Evolutionary conservation across 164 flowering plant species (phyloP), one percentile per base, ranked within the genome.

Genomic region (Macadamia tetraphylla): DNA sequence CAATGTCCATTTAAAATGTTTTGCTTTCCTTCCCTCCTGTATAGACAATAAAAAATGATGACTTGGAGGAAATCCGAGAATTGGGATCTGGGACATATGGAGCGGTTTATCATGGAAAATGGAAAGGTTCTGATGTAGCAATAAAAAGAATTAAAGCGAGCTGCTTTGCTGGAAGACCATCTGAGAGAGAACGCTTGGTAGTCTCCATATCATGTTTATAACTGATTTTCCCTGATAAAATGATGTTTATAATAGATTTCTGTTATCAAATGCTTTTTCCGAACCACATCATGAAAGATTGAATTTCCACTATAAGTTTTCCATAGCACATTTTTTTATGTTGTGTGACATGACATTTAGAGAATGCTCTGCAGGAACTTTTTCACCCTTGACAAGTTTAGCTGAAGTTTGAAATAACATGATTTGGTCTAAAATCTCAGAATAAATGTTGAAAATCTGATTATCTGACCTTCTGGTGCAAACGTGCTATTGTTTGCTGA

Each of bases 111-210:
- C 93, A 95, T 83, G 98, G 98, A 57, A 95, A 95, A 75, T 95
- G 99, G 99, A 92, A 82, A 71, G 99, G 99, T 66, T 95, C 97
- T 64, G 99, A 95, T 85, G 99, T 95, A 12, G 99, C 99, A 42
- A 75, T 95, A 69, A 95, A 95, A 77, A 89, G 97, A 76, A 95
- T 95, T 62, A 95, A 95, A 81, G 90, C 99, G 11, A 90, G 98
- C 76, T 95, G 99, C 84, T 95, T 95, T 86, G 85, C 94, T 66
- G 99, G 97, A 71, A 88, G 79, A 71, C 99, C 98, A 58, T 88
- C 98, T 64, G 99, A 95, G 77, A 84, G 99, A 75, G 96, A 85
- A 65, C 97, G 99, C 14, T 73, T 95, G 97, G 99, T 95, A 87
- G 43, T 49, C 42, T 62, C 59, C 60, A 2, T 71, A 11, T 63